These are phyloP conservation scores for Bipolaris bicolor DNA, from an alignment of 2,329 filamentous ascomycete genomes.

Conservation along the genomic window DNA sequence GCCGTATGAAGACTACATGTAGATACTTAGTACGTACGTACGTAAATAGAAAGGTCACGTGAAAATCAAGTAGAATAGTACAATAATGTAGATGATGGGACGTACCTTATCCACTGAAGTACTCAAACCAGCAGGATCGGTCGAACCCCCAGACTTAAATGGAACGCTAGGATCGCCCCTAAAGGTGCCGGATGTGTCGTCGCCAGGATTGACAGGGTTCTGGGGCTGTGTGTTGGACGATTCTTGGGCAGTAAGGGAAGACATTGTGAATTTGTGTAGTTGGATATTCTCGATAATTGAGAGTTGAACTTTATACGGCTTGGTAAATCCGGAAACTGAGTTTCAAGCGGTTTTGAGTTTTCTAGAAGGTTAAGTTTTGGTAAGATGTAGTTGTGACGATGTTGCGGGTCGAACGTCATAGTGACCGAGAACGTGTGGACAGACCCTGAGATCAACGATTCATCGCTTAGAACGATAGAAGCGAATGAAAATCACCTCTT, in stretches of 20 bases:
- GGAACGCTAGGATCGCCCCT: conserved; percentile 15
- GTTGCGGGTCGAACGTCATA: conserved; percentile 8
- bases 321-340: not conserved
- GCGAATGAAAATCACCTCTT: not conserved
- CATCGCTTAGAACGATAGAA: not conserved
- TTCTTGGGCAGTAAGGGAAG: conserved; percentile 23
- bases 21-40: not conserved
- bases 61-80: too few relatives aligned
- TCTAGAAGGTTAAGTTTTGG: not conserved
- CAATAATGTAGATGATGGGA: too few relatives aligned
- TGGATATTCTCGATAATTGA: not conserved
- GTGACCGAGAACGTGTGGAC: conserved; percentile 8
- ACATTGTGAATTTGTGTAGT: not conserved
- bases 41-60: too few relatives aligned
- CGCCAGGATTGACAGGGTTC: conserved; percentile 17
- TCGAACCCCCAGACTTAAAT: conserved; percentile 8
- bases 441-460: not conserved
- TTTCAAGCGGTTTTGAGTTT: not conserved
- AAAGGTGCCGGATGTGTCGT: conserved; percentile 6
- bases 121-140: conserved; percentile 8
- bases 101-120: conserved; percentile 15
- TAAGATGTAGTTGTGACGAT: not conserved
- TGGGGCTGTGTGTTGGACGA: conserved; percentile 19
- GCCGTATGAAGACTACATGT: conserved; percentile 1
- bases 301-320: too few relatives aligned